phyloP scores from a whole-genome alignment of 1,284 basidiomycete genomes.

The Boletus sp. region DNA sequence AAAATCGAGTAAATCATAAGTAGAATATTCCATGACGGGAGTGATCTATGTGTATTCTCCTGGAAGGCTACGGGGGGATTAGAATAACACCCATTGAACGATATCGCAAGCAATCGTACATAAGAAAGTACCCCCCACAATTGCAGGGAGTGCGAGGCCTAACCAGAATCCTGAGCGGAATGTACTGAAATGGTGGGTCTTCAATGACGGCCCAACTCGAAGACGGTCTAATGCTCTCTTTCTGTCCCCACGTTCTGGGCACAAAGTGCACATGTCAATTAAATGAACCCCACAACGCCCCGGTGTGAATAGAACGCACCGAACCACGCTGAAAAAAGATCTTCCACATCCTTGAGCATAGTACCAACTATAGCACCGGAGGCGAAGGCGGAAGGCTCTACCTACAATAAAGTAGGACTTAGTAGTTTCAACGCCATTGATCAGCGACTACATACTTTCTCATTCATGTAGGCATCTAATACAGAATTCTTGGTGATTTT shows the following conservation, averaged over 20 bases:
- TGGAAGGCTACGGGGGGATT: conserved; percentile 55
- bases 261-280: background rate
- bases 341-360: conserved; percentile 78
- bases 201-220: conserved; percentile 55
- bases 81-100: background rate
- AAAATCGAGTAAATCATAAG: conserved; percentile 82
- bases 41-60: conserved; percentile 53
- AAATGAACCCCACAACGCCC: too few species aligned
- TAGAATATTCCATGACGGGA: conserved; percentile 77
- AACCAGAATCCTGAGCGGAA: conserved; percentile 79
- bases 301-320: conserved; percentile 59
- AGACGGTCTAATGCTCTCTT: conserved; percentile 79
- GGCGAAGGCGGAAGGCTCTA: conserved; percentile 64
- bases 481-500: conserved; percentile 76
- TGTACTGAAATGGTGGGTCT: conserved; percentile 77
- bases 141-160: conserved; percentile 80
- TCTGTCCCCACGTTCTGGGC: conserved; percentile 78
- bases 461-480: conserved; percentile 73
- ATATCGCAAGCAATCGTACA: conserved; percentile 48
- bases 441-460: conserved; percentile 55
- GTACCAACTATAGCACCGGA: conserved; percentile 63
- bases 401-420: conserved; percentile 46
- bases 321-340: conserved; percentile 73
- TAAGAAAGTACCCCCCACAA: conserved; percentile 63
- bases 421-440: background rate